Evolutionary conservation across 306 rosid genomes (phyloP).

Genomic region (Prunus fruticosa): DNA sequence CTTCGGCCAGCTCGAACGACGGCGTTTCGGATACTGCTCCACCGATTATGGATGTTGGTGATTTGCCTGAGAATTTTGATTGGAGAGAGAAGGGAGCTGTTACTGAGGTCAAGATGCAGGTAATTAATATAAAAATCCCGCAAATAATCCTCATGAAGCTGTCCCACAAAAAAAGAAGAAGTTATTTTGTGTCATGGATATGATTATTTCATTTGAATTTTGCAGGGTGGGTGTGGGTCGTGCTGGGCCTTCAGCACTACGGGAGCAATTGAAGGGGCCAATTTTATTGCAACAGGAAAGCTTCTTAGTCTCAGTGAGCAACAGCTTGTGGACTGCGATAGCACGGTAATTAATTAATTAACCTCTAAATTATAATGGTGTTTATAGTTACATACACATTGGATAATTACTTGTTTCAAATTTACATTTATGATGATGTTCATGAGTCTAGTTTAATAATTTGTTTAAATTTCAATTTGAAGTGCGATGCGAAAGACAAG

Average conservation of each 20-base stretch:
- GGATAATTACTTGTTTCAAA: neutral
- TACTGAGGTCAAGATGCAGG: conserved; percentile 88
- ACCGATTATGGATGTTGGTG: conserved; percentile 34
- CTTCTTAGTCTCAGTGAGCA: conserved; percentile 89
- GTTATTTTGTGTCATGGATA: neutral
- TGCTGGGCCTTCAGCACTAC: conserved; percentile 98
- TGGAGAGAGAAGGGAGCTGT: conserved; percentile 96
- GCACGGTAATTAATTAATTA: conserved; percentile 31
- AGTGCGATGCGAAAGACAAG: conserved; percentile 63
- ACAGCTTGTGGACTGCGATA: conserved; percentile 90
- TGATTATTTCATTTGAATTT: neutral
- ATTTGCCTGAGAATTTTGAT: conserved; percentile 74
- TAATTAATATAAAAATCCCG: conserved; percentile 1
- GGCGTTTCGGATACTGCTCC: neutral
- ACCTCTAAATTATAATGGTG: too few species aligned
- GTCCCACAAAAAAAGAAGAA: fast-evolving
- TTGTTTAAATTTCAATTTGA: neutral
- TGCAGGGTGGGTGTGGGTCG: conserved; percentile 80
- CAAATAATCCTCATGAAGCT: too few species aligned
- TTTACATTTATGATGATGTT: too few species aligned
- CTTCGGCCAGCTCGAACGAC: neutral
- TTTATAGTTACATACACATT: too few species aligned
- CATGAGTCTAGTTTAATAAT: neutral
- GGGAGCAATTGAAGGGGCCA: conserved; percentile 86
- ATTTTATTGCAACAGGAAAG: conserved; percentile 72